Evolutionary conservation across 371 early-diverging fungal genomes (phyloP), one percentile per base, ranked within the genome.

Genomic region (Saksenaea oblongispora): DNA sequence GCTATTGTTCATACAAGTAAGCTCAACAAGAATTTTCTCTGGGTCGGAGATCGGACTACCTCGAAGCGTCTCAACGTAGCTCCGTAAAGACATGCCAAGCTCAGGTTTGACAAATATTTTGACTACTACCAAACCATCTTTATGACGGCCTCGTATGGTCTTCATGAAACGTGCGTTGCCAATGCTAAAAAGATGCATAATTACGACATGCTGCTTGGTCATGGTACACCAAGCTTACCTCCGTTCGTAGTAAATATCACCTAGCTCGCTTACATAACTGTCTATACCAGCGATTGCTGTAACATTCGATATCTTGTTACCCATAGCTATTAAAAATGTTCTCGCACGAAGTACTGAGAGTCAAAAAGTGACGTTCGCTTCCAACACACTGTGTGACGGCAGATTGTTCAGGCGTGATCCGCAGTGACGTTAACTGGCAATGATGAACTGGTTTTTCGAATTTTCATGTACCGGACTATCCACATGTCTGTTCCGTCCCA

Each of bases 141-240:
- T 84, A 59, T 88, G 88, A 22, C 89, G 82, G 56, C 93, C 92
- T 18, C 92, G 82, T 65, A 96, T 90, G 2, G 96, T 95, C 75
- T 96, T 98, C 89, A 96, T 89, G 69, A 98, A 96, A 14, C 95
- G 90, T 26, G 94, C 92, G 61, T 89, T 91, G 27, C 97, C 93
- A 51, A 96, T 84, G 72, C 93, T 93, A 61, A 37, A 34, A 4
- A 44, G 31, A 36, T 37, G 34, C 41, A 36, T 34, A 22, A 54
- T 18, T 26, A 4, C 34, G 35, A 34, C 34, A 17, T 31, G 18
- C 28, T n/a, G 26, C 17, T 17, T 22, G 18, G n/a, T 5, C 24
- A 37, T 39, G 39, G 10, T 22, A 22, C 51, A 8, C 22, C 35
- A 58, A 9, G 63, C 51, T 31, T 76, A 83, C 91, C 91, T 93